Percentiles rank a stretch among this genome's conserved stretches.
These are phyloP conservation scores for Fimicolochytrium jonesii DNA, from an alignment of 192 early-diverging fungal genomes.

Conservation along the genomic window DNA sequence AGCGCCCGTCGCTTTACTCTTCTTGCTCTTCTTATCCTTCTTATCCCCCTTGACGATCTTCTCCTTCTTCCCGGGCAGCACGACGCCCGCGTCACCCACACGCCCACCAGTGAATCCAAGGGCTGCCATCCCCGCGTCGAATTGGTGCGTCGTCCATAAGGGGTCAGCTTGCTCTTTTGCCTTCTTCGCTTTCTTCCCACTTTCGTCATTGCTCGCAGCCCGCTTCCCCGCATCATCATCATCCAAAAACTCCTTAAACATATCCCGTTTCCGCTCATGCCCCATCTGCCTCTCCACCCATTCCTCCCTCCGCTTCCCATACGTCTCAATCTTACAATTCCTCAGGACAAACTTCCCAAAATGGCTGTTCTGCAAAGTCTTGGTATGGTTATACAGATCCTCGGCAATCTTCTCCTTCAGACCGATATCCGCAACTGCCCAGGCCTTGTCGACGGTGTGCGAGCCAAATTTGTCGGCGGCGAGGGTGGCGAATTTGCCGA, in stretches of 20 bases:
- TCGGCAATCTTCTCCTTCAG: conserved; percentile 70
- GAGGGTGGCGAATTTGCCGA: conserved; percentile 54
- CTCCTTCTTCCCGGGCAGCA: conserved; percentile 40
- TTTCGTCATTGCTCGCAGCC: not conserved
- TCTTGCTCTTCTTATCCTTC: conserved; percentile 35
- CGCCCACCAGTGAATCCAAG: conserved; percentile 49
- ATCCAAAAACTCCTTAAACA: conserved; percentile 77
- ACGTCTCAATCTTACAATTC: conserved; percentile 74
- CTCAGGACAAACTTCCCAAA: conserved; percentile 71
- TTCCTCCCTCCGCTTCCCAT: conserved; percentile 67
- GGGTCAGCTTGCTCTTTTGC: conserved; percentile 10
- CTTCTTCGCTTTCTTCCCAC: conserved; percentile 23
- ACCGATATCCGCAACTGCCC: conserved; percentile 66
- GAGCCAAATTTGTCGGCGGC: conserved; percentile 72
- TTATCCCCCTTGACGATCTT: conserved; percentile 40
- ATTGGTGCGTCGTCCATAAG: conserved; percentile 29
- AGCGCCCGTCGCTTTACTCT: conserved; percentile 1
- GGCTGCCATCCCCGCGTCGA: conserved; percentile 48
- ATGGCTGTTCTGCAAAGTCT: conserved; percentile 53
- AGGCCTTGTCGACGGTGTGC: conserved; percentile 76
- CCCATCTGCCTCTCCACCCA: conserved; percentile 74
- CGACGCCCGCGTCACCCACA: too few relatives aligned
- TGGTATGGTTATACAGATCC: conserved; percentile 58
- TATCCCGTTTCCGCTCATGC: conserved; percentile 64
- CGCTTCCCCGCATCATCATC: conserved; percentile 28